Percentiles rank a stretch among this genome's conserved stretches.
These are phyloP conservation scores for Scutellaria barbata DNA, from an alignment of 257 asterid species.

Conservation along the genomic window DNA sequence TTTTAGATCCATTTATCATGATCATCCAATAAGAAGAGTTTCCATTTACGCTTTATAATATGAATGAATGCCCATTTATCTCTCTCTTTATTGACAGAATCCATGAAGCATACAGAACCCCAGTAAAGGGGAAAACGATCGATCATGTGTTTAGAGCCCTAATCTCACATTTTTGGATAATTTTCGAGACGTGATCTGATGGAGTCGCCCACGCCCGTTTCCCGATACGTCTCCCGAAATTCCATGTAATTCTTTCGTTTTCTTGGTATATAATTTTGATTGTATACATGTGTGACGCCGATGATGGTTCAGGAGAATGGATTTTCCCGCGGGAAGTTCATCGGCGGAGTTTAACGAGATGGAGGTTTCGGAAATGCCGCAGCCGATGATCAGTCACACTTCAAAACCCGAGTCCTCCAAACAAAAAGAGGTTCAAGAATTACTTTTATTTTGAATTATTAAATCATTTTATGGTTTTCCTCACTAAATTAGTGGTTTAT, in stretches of 20 bases:
- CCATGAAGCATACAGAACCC: too few species aligned
- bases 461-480: not conserved
- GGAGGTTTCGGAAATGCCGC: slow-evolving; percentile 63
- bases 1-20: too few species aligned
- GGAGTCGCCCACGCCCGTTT: slow-evolving; percentile 69
- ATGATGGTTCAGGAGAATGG: slow-evolving; percentile 60
- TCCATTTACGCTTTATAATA: too few species aligned
- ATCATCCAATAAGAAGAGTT: too few species aligned
- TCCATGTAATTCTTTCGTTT: slow-evolving; percentile 42
- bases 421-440: slow-evolving; percentile 55
- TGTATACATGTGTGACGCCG: slow-evolving; percentile 29
- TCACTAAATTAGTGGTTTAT: not conserved
- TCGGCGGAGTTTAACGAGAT: slow-evolving; percentile 56
- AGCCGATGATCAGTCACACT: slow-evolving; percentile 43
- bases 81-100: too few species aligned
- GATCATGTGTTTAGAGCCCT: slow-evolving; percentile 25
- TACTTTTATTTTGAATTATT: not conserved
- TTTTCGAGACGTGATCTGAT: slow-evolving; percentile 42
- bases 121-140: too few species aligned
- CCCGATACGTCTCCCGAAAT: slow-evolving; percentile 48
- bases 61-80: too few species aligned
- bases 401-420: slow-evolving; percentile 43
- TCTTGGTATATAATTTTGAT: not conserved
- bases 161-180: not conserved
- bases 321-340: slow-evolving; percentile 60